A percentile compares a stretch with the other conserved stretches of the same genome.
Evolutionary conservation across 768 basidiomycete genomes (phyloP).

Genomic region (Podaxis sp.): DNA sequence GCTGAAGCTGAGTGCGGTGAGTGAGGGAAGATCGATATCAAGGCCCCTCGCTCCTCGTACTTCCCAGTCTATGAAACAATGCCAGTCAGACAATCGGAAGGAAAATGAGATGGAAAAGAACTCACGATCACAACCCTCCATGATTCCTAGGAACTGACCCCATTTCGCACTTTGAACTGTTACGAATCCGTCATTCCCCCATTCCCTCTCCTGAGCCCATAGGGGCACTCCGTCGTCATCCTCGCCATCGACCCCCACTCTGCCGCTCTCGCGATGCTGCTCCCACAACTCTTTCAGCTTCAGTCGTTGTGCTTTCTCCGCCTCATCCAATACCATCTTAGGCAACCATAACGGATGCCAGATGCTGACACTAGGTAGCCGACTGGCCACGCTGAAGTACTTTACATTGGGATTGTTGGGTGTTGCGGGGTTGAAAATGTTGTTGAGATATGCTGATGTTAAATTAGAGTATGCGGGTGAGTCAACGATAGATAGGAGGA

Average conservation of each 20-base stretch:
- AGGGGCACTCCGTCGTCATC: slow-evolving; percentile 28
- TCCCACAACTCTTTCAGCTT: slow-evolving; percentile 40
- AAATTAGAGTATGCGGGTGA: slow-evolving; percentile 96
- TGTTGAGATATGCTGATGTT: slow-evolving; percentile 78
- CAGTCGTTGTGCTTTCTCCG: slow-evolving; percentile 61
- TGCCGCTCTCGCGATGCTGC: slow-evolving; percentile 24
- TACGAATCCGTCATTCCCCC: slow-evolving; percentile 93
- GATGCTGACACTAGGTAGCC: slow-evolving; percentile 61
- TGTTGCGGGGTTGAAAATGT: slow-evolving; percentile 79
- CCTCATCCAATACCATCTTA: slow-evolving; percentile 89
- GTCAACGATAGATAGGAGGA: slow-evolving; percentile 87
- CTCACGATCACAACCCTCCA: slow-evolving; percentile 85
- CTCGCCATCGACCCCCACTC: slow-evolving; percentile 9
- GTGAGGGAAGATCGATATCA: slow-evolving; percentile 60
- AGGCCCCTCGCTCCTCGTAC: slow-evolving; percentile 85
- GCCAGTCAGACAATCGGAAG: not conserved
- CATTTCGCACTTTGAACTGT: slow-evolving; percentile 90
- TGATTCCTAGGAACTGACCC: slow-evolving; percentile 91
- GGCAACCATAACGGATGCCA: slow-evolving; percentile 98
- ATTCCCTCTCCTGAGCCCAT: slow-evolving; percentile 53
- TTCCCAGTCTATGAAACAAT: slow-evolving; percentile 69
- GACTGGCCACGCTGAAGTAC: slow-evolving; percentile 89
- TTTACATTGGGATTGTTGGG: slow-evolving; percentile 81
- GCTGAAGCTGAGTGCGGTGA: slow-evolving; percentile 43
- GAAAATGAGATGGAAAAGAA: slow-evolving; percentile 2